phyloP scores from a whole-genome alignment of 139 green algal species.

The Micractinium conductrix region DNA sequence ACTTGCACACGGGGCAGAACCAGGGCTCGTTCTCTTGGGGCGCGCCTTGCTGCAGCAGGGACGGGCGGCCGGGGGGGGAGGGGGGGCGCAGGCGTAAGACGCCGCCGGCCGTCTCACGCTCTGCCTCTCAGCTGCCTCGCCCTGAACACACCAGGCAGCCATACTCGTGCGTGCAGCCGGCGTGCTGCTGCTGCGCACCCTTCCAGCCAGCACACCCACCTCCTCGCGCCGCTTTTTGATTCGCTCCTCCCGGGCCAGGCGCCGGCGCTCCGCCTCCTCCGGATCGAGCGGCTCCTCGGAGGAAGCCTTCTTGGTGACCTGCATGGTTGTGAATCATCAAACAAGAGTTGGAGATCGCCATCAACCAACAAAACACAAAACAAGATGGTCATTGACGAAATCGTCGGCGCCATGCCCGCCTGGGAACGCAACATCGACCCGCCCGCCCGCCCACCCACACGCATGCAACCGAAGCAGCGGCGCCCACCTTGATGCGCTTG shows the following conservation, averaged over 20 bases:
- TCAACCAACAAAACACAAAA: no score
- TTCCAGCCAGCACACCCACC: background rate
- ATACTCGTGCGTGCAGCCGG: background rate
- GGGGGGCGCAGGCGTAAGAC: background rate
- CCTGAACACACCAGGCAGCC: background rate
- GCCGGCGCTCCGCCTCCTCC: constrained; percentile 1
- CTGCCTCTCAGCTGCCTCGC: background rate
- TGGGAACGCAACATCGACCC: no score
- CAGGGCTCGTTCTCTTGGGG: constrained; percentile 14
- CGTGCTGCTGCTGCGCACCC: no score
- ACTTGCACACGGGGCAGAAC: constrained; percentile 54
- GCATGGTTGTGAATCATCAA: no score
- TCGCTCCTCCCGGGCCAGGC: constrained; percentile 2
- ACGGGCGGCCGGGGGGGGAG: background rate
- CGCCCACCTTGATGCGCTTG: no score
- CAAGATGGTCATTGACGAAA: no score
- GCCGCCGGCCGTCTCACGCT: background rate
- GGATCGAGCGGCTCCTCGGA: background rate
- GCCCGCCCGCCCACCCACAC: no score
- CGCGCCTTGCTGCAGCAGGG: constrained; percentile 23
- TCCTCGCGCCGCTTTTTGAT: constrained; percentile 11
- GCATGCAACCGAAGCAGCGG: no score
- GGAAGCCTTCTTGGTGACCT: no score
- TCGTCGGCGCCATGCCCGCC: background rate
- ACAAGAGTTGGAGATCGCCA: no score